Evolutionary conservation across 306 rosid species (phyloP), one percentile per base, ranked within the genome.

Genomic region (Vigna nakashimae): DNA sequence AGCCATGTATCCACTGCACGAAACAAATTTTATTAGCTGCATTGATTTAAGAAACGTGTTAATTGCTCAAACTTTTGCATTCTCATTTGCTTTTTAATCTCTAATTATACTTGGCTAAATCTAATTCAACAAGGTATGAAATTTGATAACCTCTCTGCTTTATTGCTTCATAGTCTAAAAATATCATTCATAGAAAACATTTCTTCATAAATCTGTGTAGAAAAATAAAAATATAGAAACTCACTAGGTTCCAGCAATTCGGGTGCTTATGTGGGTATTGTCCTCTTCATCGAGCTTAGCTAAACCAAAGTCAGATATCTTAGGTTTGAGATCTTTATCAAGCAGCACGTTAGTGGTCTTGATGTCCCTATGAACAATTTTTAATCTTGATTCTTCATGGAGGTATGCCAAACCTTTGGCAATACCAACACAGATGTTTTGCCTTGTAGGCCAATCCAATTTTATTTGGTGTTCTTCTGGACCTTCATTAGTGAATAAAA

Each of bases 341-440:
- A 89, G 89, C 18, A 91, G 66, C 36, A 91, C 82, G 77, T 91
- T 91, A 12, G 90, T 84, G 9, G 88, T 87, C 80, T 91, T 91
- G 9, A 91, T 91, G 59, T 91, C 97, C 65, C 97, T 79, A 24
- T 91, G 97, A 46, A 91, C 92, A 5, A 89, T 75, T 78, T 91
- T 91, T 50, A 91, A 9, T 74, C 85, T 84, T 1, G 97, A 91
- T 42, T 91, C 97, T 60, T 91, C 97, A 76, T 91, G 97, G n/a
- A 91, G 93, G 76, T 46, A 88, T 20, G 92, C 86, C 74, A 91
- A 83, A 15, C 95, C 95, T 75, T 74, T 90, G 1, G 88, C 93
- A 65, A 90, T 84, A 63, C 95, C 88, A 71, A 90, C 13, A 60
- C 93, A 92, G 0, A 92, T 92, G 28, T 46, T 90, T 8, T 82